Evolutionary conservation across 1,139 yeast genomes (phyloP).

Genomic region (Williopsis jadinii): DNA sequence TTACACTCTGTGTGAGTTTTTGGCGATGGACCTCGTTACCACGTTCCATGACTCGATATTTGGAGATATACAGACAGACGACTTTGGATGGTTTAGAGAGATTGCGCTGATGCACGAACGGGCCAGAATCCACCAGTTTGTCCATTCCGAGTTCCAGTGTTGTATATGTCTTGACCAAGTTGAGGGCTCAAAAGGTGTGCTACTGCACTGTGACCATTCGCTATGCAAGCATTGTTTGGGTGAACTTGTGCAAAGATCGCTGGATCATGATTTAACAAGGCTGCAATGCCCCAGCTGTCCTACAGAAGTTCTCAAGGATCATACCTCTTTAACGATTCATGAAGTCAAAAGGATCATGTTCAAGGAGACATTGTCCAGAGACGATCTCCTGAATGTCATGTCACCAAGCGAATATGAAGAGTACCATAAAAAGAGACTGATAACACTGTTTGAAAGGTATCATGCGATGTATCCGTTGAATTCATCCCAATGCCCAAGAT

Average conservation of each 20-base stretch:
- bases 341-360: constrained; percentile 31
- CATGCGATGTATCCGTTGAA: constrained; percentile 41
- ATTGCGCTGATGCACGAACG: constrained; percentile 19
- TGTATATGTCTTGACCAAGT: constrained; percentile 50
- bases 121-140: constrained; percentile 29
- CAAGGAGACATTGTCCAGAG: constrained; percentile 31
- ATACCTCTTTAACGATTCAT: background rate
- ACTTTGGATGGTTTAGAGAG: constrained; percentile 14
- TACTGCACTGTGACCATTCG: constrained; percentile 43
- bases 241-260: constrained; percentile 39
- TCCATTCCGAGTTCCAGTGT: constrained; percentile 40
- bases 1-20: constrained; percentile 39
- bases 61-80: constrained; percentile 12
- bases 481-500: constrained; percentile 49
- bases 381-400: constrained; percentile 29
- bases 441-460: constrained; percentile 39
- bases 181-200: constrained; percentile 41
- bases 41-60: constrained; percentile 20
- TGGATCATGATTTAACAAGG: constrained; percentile 45
- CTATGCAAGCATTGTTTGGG: constrained; percentile 47
- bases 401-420: constrained; percentile 29
- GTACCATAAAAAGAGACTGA: constrained; percentile 33
- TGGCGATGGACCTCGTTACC: constrained; percentile 23
- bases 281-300: constrained; percentile 54
- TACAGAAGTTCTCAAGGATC: constrained; percentile 18